Evolutionary conservation across 2,329 filamentous ascomycete species (phyloP), one percentile per base, ranked within the genome.

Genomic region (Fusarium nisikadoi): DNA sequence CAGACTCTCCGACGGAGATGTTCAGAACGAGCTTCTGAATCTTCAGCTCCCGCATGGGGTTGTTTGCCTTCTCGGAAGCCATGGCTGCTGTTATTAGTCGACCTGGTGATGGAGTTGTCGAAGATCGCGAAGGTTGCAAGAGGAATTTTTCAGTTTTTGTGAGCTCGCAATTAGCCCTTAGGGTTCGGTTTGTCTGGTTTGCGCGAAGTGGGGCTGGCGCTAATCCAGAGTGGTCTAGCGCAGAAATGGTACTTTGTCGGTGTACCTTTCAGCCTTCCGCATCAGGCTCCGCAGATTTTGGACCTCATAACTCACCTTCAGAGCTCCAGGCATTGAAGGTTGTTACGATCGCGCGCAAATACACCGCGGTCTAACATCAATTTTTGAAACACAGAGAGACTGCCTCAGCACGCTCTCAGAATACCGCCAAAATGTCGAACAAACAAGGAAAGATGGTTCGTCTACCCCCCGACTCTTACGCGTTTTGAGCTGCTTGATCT

Each of bases 391-490:
- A 54, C 50, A 59, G 77, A 80, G 77, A 75, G 72, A 75, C 78
- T 81, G 75, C 78, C 49, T 60, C 65, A 72, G 80, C 77, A 78
- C 76, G 71, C 68, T 75, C 76, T 78, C 77, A 65, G 49, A 73
- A 62, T 60, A 53, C 62, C 60, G 46, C 36, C 75, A 82, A 80
- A 35, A 82, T 83, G 82, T 81, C 81, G 68, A 83, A 97, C 89
- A 97, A 97, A 85, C 95, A 98, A 85, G 96, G 96, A 85, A 98
- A 99, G 89, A 98, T 99, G 96, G 96, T 98, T 87, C 89, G 94
- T 65, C 73, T 64, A 61, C 74, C 71, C 73, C 78, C 42, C 31
- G 45, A 25, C 31, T 54, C 49, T 49, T 45, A 69, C 74, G 74
- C 73, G 75, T 76, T 50, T 65, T 19, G 59, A 77, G 78, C 81